Conservation (phyloP, 208 protist genomes). For the Leishmania mexicana region DNA sequence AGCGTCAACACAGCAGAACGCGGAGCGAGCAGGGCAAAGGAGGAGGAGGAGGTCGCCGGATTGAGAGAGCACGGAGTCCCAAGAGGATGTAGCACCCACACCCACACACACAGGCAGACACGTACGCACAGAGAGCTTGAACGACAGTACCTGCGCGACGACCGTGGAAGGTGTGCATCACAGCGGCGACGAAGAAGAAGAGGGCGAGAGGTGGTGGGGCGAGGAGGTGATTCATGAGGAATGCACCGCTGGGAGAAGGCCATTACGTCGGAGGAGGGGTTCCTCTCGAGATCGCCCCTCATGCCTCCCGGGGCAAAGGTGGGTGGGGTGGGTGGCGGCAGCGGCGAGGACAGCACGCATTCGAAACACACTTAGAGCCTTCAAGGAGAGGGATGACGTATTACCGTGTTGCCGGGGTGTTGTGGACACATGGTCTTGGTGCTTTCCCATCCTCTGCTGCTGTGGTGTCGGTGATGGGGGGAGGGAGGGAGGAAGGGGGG, state of each 20-base stretch:
- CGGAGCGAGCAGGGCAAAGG: not conserved
- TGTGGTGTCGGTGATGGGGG: not conserved
- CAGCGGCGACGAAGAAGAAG: not conserved
- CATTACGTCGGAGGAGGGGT: not conserved
- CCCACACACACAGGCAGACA: not conserved
- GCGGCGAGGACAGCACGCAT: not conserved
- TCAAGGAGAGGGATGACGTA: not conserved
- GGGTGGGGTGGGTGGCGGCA: not conserved
- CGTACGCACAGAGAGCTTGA: not conserved
- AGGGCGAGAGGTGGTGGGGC: not conserved
- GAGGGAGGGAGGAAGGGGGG: too few relatives aligned
- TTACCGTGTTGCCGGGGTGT: not conserved
- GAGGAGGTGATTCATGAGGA: not conserved
- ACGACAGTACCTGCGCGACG: not conserved
- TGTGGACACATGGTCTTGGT: not conserved
- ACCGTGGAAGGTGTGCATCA: not conserved
- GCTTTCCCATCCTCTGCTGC: not conserved
- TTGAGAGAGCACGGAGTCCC: not conserved
- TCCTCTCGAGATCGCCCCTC: not conserved
- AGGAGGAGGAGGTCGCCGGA: not conserved
- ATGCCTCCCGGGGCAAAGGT: too few relatives aligned
- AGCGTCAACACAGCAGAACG: not conserved
- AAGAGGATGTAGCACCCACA: not conserved
- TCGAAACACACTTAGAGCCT: not conserved
- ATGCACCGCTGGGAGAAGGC: not conserved